Evolutionary conservation across 2,329 filamentous ascomycete species (phyloP).

Genomic region (Botrytis cinerea): DNA sequence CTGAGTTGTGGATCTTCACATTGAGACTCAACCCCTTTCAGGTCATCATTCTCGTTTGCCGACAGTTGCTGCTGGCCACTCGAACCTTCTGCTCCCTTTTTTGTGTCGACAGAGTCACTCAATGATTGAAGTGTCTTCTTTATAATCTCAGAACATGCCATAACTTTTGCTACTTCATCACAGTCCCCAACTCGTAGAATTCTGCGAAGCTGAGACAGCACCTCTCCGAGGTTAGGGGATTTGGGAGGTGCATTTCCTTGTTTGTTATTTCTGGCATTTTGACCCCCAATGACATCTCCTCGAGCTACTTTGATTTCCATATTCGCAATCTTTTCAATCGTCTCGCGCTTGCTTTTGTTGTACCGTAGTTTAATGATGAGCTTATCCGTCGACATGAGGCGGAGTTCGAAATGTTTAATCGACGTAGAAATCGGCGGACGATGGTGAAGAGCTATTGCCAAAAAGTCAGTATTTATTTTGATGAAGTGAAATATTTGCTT

Average conservation of each 20-base stretch:
- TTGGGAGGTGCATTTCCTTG: not conserved
- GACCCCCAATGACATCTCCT: too few species aligned
- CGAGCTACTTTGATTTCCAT: not conserved
- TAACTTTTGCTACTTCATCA: not conserved
- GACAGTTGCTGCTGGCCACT: not conserved
- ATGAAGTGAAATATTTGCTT: rapidly evolving
- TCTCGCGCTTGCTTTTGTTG: not conserved
- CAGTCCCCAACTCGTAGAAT: not conserved
- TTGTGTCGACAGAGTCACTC: not conserved
- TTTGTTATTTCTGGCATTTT: too few species aligned
- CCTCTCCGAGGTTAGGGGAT: not conserved
- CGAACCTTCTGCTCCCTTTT: too few species aligned
- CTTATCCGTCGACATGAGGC: not conserved
- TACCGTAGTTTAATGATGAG: not conserved
- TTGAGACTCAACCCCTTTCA: not conserved
- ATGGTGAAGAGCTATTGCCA: not conserved
- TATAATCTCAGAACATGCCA: not conserved
- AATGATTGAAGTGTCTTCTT: not conserved
- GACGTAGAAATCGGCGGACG: not conserved
- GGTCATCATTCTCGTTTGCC: rapidly evolving
- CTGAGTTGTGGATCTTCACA: not conserved
- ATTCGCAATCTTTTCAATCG: not conserved
- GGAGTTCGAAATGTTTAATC: not conserved
- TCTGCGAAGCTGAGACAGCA: rapidly evolving
- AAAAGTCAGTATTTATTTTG: not conserved